phyloP scores from a whole-genome alignment of 805 yeast genomes.

The Priceomyces haplophilus region DNA sequence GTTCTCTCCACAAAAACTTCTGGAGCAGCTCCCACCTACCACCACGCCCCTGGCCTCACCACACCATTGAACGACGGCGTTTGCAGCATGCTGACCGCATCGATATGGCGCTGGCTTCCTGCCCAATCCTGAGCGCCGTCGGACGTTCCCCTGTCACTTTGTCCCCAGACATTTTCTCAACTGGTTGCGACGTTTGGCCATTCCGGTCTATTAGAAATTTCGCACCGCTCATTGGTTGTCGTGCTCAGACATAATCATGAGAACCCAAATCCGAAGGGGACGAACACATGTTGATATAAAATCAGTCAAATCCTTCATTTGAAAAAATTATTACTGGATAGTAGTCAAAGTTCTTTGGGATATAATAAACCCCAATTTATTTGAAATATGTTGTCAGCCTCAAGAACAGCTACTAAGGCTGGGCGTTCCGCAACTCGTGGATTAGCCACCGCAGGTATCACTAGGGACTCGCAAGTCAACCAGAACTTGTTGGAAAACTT shows the following conservation, averaged over 20 bases:
- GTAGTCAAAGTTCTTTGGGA: conserved; percentile 1
- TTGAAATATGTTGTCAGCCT: conserved; percentile 38
- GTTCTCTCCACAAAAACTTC: conserved; percentile 4
- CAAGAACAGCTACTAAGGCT: conserved; percentile 28
- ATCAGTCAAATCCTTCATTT: conserved; percentile 1
- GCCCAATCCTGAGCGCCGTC: neutral
- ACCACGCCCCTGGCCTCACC: neutral
- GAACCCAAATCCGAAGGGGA: conserved; percentile 1
- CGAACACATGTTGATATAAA: conserved; percentile 1
- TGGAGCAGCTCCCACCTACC: too few relatives aligned
- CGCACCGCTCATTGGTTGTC: conserved; percentile 1
- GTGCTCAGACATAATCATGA: neutral
- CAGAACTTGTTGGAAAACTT: conserved; percentile 79
- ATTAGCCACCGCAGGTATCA: conserved; percentile 51
- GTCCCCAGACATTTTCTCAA: neutral
- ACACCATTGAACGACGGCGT: conserved; percentile 1
- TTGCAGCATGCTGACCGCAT: neutral
- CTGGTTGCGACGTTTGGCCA: neutral
- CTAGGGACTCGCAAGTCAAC: conserved; percentile 70
- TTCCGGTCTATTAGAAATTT: conserved; percentile 7
- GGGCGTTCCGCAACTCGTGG: conserved; percentile 39
- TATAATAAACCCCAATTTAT: neutral
- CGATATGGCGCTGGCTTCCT: neutral
- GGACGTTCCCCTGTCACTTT: neutral
- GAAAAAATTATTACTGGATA: neutral